Evolutionary conservation across 176 grass and related monocot genomes (phyloP).

Genomic region (Pharus latifolius): DNA sequence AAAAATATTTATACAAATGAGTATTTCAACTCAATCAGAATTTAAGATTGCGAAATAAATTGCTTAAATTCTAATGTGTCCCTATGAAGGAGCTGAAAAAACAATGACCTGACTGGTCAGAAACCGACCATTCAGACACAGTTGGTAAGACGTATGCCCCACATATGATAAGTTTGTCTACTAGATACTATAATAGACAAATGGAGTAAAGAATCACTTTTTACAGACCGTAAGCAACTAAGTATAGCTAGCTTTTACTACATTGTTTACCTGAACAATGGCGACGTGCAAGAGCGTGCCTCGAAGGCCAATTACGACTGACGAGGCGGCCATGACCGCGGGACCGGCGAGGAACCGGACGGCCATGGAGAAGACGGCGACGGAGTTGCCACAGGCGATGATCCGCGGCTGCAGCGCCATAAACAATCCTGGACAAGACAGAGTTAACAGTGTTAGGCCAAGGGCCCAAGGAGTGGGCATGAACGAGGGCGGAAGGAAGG

Average conservation of each 20-base stretch:
- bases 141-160: neutral
- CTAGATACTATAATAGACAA: neutral
- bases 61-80: neutral
- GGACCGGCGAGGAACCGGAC: conserved; percentile 77
- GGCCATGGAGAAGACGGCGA: conserved; percentile 46
- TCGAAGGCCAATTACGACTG: conserved; percentile 49
- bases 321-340: conserved; percentile 61
- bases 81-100: neutral
- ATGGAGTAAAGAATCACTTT: neutral
- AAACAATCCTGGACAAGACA: conserved; percentile 57
- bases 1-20: neutral
- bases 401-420: conserved; percentile 88
- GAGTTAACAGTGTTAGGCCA: conserved; percentile 10
- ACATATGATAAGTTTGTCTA: neutral
- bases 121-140: neutral
- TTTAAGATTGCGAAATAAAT: neutral
- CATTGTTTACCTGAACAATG: conserved; percentile 73
- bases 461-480: neutral
- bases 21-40: no score
- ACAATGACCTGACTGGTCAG: neutral
- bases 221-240: neutral
- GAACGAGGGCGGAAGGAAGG: neutral
- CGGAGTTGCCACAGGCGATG: conserved; percentile 66
- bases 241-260: neutral
- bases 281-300: conserved; percentile 59